Evolutionary conservation across 345 rosid genomes (phyloP), one percentile per base, ranked within the genome.

Genomic region (Syzygium oleosum): DNA sequence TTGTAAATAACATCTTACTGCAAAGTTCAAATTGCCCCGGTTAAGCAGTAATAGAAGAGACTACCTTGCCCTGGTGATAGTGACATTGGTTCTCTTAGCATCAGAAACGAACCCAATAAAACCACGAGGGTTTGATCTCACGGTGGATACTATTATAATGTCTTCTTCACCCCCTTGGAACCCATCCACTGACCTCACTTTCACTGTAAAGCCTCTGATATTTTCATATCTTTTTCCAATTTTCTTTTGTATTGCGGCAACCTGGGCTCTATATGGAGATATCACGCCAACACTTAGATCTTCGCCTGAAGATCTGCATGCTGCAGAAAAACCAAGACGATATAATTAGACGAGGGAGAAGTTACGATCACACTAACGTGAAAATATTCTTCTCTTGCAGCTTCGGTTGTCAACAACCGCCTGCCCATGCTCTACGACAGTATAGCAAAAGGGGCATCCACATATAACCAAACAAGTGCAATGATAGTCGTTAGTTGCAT

Each of bases 11-110:
- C 52, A 12, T 31, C 43, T 31, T 85, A 14, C 2, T 49, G 19
- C 31, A 34, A 25, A 49, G 16, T 68, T 68, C 79, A 31, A 68
- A 68, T 16, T 38, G 46, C 43, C 43, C 4, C 9, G 43, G 79
- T 68, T 68, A 68, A 68, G 46, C 43, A 68, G 43, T 46, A 68
- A 31, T 31, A 68, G 22, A 41, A 68, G 79, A 31, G 79, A 17
- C 46, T 58, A 91, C 92, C 92, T 91, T 38, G 92, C 92, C 78
- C 91, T 89, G 23, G 92, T 91, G 23, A 91, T 85, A 22, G 92
- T 86, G 15, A 91, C 91, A 88, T 91, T 91, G 43, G 85, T 84
- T 53, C 91, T 88, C 61, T 85, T 88, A 1, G 51, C 34, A 54
- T 89, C 85, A 29, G 91, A 85, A 12, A 89, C 43, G 41, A 91